Percentiles rank a stretch among this genome's conserved stretches.
Evolutionary conservation across 2,329 filamentous ascomycete genomes (phyloP).

Genomic region (Pseudogymnoascus sp.): DNA sequence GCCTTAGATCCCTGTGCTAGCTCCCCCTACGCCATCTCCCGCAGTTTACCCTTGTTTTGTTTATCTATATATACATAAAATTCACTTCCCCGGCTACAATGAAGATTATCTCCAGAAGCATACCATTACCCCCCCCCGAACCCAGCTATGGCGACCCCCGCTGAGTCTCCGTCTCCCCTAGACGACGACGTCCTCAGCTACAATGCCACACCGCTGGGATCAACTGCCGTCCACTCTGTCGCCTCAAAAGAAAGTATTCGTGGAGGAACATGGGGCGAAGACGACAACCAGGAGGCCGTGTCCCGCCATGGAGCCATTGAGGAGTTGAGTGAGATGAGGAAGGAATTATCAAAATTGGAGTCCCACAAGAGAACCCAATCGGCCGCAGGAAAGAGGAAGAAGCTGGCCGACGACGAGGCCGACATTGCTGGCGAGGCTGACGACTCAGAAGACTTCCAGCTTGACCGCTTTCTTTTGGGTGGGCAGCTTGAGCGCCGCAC

Average conservation of each 20-base stretch:
- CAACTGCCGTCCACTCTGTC: constrained; percentile 1
- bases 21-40: constrained; percentile 18
- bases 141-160: constrained; percentile 1
- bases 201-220: neutral
- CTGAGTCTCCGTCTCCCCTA: constrained; percentile 3
- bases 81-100: neutral
- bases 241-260: neutral
- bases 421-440: constrained; percentile 21
- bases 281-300: constrained; percentile 1
- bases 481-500: constrained; percentile 68
- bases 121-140: neutral
- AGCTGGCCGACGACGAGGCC: neutral
- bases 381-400: neutral
- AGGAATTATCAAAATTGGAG: neutral
- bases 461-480: constrained; percentile 62
- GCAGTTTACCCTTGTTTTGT: constrained; percentile 16
- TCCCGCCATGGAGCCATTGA: constrained; percentile 1
- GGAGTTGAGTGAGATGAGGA: neutral
- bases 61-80: constrained; percentile 4
- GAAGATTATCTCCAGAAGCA: neutral
- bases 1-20: constrained; percentile 12
- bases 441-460: constrained; percentile 53
- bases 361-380: neutral
- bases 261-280: constrained; percentile 6
- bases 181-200: constrained; percentile 1